Percentiles rank a stretch among this genome's conserved stretches.
These are phyloP conservation scores for Backusella westeae DNA, from an alignment of 192 early-diverging fungal genomes.

Conservation along the genomic window DNA sequence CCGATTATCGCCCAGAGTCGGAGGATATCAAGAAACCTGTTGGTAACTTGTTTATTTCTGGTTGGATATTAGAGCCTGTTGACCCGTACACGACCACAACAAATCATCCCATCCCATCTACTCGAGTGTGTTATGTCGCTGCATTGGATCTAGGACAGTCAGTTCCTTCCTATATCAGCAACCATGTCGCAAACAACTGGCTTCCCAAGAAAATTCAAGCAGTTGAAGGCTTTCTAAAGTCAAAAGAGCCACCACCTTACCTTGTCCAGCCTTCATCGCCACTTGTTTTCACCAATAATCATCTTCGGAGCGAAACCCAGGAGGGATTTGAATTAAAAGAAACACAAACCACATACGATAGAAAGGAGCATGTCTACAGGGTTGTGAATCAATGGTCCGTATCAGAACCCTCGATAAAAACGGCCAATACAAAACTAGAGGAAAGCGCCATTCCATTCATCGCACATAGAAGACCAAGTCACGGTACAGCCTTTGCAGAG, in stretches of 20 bases:
- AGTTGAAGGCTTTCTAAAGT: constrained; percentile 43
- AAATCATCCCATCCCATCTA: constrained; percentile 53
- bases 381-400: background rate
- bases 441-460: background rate
- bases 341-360: constrained; percentile 4
- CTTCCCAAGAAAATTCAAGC: constrained; percentile 43
- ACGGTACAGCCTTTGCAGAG: background rate
- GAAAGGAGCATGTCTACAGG: background rate
- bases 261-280: constrained; percentile 26
- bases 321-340: background rate
- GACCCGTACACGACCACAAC: constrained; percentile 51
- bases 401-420: background rate
- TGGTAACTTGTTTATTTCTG: constrained; percentile 43
- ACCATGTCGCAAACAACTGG: constrained; percentile 35
- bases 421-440: background rate
- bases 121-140: constrained; percentile 45
- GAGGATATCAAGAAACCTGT: constrained; percentile 13
- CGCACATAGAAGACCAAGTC: background rate
- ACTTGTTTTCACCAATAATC: constrained; percentile 32
- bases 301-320: background rate
- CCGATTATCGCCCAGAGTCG: background rate
- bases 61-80: constrained; percentile 50
- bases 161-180: constrained; percentile 47
- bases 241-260: constrained; percentile 41
- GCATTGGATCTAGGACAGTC: constrained; percentile 46